Evolutionary conservation across 768 basidiomycete genomes (phyloP), one percentile per base, ranked within the genome.

Genomic region (Psilocybe azurescens): DNA sequence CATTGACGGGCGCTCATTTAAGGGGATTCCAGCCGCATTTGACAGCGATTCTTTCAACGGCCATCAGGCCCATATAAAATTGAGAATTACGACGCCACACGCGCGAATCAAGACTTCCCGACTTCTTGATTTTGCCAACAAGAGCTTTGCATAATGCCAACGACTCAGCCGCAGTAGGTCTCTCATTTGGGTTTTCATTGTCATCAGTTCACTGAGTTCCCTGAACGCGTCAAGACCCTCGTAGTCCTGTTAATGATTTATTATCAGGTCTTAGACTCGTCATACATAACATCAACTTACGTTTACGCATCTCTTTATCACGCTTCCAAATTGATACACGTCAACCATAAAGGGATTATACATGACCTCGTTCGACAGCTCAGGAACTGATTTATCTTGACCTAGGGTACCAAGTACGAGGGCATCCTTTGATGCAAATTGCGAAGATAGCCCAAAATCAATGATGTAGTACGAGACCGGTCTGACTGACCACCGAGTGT

Each of bases 321-420:
- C 62, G 44, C 67, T 68, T 5, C 75, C 73, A 6, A 76, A 52
- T 36, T 72, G 70, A 46, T 71, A 75, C 1, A 75, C 57, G 59
- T 75, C 75, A 1, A 72, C 62, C 32, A 63, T 69, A 60, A 73
- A 75, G 0, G 70, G 69, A 54, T 77, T 65, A 24, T 67, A 74
- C 2, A 63, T 66, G 2, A 53, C 36, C 11, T 48, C 49, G 5
- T n/a, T 9, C 9, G 65, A 68, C 33, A 72, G 56, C 60, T 77
- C 74, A 0, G 75, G 74, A n/a, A 70, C 72, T 7, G 67, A 65
- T 13, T 46, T 41, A 36, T 73, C 72, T 51, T 73, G 73, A 0
- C 70, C 72, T 44, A 49, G 54, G 1, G 58, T 10, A 1, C 68
- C 65, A 1, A 46, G 5, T 11, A 56, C 62, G 7, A 36, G 24